These are phyloP conservation scores for Neonectria hederae DNA, from an alignment of 2,329 filamentous ascomycete species.

Conservation along the genomic window DNA sequence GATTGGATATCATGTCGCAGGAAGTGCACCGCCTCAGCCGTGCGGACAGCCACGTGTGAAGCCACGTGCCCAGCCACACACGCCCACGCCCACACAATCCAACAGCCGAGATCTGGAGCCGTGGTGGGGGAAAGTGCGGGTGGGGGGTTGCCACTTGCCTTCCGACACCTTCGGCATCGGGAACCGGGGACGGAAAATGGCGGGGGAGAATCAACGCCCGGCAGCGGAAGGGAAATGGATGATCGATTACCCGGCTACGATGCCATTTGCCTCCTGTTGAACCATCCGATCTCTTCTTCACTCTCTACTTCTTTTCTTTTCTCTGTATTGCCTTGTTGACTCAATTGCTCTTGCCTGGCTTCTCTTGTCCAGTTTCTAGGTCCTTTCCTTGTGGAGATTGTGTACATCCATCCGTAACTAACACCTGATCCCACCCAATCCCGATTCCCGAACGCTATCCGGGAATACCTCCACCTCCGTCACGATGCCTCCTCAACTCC, in stretches of 20 bases:
- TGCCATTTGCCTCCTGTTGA: conserved; percentile 16
- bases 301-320: not conserved
- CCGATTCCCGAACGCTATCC: conserved; percentile 10
- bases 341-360: conserved; percentile 9
- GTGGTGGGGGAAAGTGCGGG: conserved; percentile 21
- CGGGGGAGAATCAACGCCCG: conserved; percentile 20
- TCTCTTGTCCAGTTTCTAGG: not conserved
- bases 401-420: not conserved
- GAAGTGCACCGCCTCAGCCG: conserved; percentile 22
- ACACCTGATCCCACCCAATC: conserved; percentile 1
- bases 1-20: too few species aligned
- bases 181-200: conserved; percentile 23
- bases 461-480: conserved; percentile 18
- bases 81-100: not conserved
- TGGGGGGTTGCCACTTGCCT: conserved; percentile 17
- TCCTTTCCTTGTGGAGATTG: not conserved
- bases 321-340: conserved; percentile 10
- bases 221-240: conserved; percentile 29
- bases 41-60: not conserved
- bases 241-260: conserved; percentile 38
- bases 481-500: conserved; percentile 29
- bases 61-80: conserved; percentile 22
- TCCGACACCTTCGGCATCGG: conserved; percentile 30
- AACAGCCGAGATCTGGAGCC: conserved; percentile 41
- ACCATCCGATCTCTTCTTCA: conserved; percentile 6